phyloP scores from a whole-genome alignment of 2,329 filamentous ascomycete genomes.

The Monilinia laxa region DNA sequence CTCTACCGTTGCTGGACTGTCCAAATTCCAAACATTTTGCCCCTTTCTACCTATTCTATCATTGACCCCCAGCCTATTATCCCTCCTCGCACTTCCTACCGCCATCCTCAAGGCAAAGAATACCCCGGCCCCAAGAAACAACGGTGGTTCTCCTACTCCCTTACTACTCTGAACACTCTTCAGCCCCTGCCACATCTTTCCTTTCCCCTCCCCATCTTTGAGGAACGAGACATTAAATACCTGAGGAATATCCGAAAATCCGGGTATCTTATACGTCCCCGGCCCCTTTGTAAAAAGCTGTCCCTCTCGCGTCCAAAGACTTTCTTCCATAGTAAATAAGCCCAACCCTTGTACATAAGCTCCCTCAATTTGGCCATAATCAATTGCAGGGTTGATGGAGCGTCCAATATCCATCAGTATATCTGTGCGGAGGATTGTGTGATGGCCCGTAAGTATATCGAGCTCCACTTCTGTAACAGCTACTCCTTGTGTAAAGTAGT shows the following conservation, averaged over 20 bases:
- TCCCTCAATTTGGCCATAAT: conserved; percentile 82
- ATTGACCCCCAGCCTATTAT: conserved; percentile 49
- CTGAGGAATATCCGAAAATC: conserved; percentile 84
- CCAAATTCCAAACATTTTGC: conserved; percentile 45
- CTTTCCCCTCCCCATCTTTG: conserved; percentile 44
- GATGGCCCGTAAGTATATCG: conserved; percentile 89
- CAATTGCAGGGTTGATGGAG: conserved; percentile 67
- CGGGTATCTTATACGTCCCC: conserved; percentile 81
- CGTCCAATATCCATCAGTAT: conserved; percentile 96
- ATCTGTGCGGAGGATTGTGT: conserved; percentile 85
- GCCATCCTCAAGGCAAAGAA: conserved; percentile 56
- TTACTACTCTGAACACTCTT: conserved; percentile 55
- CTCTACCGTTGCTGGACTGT: conserved; percentile 53
- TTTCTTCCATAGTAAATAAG: conserved; percentile 75
- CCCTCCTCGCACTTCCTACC: conserved; percentile 50
- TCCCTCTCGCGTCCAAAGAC: conserved; percentile 61
- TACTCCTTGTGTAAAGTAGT: conserved; percentile 94
- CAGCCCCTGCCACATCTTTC: conserved; percentile 49
- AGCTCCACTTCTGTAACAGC: conserved; percentile 89
- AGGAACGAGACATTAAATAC: conserved; percentile 47
- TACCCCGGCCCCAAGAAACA: conserved; percentile 55
- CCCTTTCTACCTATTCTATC: conserved; percentile 47
- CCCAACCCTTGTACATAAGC: conserved; percentile 80
- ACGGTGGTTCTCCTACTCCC: conserved; percentile 60
- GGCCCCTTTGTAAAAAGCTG: conserved; percentile 65